phyloP scores from a whole-genome alignment of 129 eudicot genomes.

The Tagetes erecta region DNA sequence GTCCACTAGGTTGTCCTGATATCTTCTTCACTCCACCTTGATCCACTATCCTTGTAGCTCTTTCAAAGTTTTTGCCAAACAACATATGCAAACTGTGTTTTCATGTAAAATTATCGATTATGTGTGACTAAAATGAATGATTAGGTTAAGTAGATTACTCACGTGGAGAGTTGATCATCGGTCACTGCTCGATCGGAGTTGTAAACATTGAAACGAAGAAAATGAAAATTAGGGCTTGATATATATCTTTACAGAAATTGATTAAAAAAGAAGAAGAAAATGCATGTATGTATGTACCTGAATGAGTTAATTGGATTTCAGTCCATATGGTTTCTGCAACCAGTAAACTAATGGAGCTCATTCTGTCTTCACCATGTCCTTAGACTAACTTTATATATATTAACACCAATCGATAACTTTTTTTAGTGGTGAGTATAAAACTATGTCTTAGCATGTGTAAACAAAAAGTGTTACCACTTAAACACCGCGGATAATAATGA shows the following conservation, averaged over 20 bases:
- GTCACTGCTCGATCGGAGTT: constrained; percentile 40
- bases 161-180: constrained; percentile 68
- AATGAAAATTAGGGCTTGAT: not conserved
- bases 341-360: constrained; percentile 30
- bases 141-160: constrained; percentile 35
- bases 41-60: constrained; percentile 82
- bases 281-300: constrained; percentile 37
- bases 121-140: not conserved
- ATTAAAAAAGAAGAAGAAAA: too few species aligned
- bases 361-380: not conserved
- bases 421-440: too few species aligned
- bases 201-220: not conserved
- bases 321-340: constrained; percentile 73
- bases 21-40: constrained; percentile 78
- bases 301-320: constrained; percentile 58
- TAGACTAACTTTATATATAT: not conserved
- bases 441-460: too few species aligned
- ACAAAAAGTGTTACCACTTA: too few species aligned
- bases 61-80: constrained; percentile 80
- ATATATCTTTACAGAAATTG: too few species aligned
- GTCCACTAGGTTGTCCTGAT: constrained; percentile 65
- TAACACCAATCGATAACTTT: too few species aligned
- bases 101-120: not conserved
- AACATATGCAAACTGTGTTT: constrained; percentile 49
- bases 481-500: too few species aligned